Evolutionary conservation across 176 grass and related monocot genomes (phyloP).

Genomic region (Avena eriantha): DNA sequence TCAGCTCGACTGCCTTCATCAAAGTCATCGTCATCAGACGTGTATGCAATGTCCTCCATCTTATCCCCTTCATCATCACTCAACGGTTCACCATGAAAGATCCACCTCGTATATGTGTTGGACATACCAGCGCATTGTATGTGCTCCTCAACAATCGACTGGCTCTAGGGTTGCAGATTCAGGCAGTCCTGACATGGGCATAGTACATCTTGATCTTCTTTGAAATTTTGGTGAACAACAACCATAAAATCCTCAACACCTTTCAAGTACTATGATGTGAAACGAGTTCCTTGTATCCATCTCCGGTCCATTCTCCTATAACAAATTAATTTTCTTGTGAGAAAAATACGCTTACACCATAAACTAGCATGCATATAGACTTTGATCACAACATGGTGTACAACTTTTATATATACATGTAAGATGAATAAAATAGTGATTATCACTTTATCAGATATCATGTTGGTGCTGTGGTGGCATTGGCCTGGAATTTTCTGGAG

Average conservation of each 20-base stretch:
- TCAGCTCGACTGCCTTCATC: not conserved
- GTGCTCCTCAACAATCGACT: not conserved
- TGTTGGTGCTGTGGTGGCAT: too few species aligned
- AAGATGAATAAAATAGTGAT: too few species aligned
- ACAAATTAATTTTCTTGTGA: not conserved
- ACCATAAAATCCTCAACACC: not conserved
- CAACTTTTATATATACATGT: not conserved
- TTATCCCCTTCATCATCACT: not conserved
- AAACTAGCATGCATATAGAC: not conserved
- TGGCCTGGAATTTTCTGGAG: too few species aligned
- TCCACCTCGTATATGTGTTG: not conserved
- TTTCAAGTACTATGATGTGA: not conserved
- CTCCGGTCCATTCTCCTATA: not conserved
- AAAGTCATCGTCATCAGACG: not conserved
- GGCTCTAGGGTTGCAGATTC: not conserved
- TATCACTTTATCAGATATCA: too few species aligned
- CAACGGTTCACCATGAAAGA: conserved; percentile 1
- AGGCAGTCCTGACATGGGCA: not conserved
- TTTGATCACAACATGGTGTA: not conserved
- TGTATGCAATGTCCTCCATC: not conserved
- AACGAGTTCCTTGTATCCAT: not conserved
- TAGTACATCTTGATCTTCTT: not conserved
- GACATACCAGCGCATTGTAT: not conserved
- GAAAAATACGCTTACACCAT: not conserved
- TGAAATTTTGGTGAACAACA: not conserved